Base-by-base conservation (phyloP, 768 basidiomycete genomes). In the Suillus discolor region DNA sequence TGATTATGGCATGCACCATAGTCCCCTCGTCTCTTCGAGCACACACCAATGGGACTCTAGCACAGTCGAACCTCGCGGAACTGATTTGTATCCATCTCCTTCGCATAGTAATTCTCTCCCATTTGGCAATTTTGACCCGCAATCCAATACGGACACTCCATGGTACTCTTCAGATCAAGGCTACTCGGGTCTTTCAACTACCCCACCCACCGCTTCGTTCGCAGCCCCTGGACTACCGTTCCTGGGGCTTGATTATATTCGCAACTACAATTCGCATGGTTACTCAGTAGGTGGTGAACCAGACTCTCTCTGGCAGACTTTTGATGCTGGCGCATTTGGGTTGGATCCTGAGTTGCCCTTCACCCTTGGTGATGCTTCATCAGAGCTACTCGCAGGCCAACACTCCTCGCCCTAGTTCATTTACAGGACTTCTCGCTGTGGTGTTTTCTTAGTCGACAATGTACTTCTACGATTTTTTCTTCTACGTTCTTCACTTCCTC, bases 311-410 rank as follows among this genome's bases (percentile, higher is more conserved):
- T 85, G 84, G 79, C 82, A 83, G 68, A 85, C 85, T 71, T 90
- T 92, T 71, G 93, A 93, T 74, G 82, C 86, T 66, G 84, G 87
- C 62, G 87, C 88, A 41, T 93, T 93, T 77, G 89, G 87, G 64
- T 84, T 85, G 69, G 90, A 93, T 74, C 91, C 91, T 64, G 92
- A 93, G 73, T 79, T 91, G 44, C 87, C 92, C 28, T 94, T 94
- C 76, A 84, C 85, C 28, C 76, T 84, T 44, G 78, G 78, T 31
- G 82, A 82, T 16, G 65, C 78, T 44, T 36, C 76, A 9, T 23
- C 73, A 11, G 76, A 77, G 47, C 55, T 70, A 61, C 75, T 70
- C 31, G 76, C 78, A 23, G 76, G 70, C 7, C 70, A 69, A 31
- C 76, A 74, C 57, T 73, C 76, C 16, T 72, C 75, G 31, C 55